Evolutionary conservation across 768 basidiomycete genomes (phyloP).

Genomic region (Podaxis mareebaensis): DNA sequence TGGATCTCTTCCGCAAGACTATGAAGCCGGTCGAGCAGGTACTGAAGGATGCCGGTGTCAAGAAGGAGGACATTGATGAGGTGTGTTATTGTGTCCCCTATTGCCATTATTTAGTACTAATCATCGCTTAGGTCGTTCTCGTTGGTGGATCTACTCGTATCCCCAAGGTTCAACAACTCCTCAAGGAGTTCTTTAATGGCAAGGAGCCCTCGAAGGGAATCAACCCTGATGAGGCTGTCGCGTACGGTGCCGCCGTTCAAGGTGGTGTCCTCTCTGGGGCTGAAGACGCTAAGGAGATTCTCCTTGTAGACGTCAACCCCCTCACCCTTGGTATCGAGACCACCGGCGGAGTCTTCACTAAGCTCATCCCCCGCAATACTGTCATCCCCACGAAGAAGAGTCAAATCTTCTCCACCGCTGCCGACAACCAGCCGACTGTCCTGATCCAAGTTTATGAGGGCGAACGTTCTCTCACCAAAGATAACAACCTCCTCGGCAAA

Average conservation of each 20-base stretch:
- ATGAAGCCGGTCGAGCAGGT: conserved; percentile 99
- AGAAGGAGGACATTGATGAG: conserved; percentile 97
- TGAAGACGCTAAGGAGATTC: conserved; percentile 84
- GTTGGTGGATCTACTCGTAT: conserved; percentile 99
- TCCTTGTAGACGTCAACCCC: conserved; percentile 96
- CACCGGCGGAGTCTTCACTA: conserved; percentile 97
- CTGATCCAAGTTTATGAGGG: conserved; percentile 98
- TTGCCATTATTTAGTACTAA: neutral
- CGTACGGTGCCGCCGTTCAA: conserved; percentile 98
- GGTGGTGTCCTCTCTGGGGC: conserved; percentile 97
- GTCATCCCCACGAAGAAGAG: conserved; percentile 97
- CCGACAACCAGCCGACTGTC: conserved; percentile 93
- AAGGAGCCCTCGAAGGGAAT: conserved; percentile 98
- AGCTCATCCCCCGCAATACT: conserved; percentile 96
- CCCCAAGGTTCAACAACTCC: conserved; percentile 97
- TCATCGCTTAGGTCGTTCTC: conserved; percentile 65
- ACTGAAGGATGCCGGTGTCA: conserved; percentile 94
- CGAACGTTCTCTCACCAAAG: conserved; percentile 96
- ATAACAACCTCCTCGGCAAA: conserved; percentile 97
- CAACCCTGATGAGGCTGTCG: conserved; percentile 99
- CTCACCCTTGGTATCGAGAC: conserved; percentile 99
- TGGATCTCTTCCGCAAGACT: conserved; percentile 99
- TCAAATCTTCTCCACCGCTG: conserved; percentile 88
- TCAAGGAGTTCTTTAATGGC: conserved; percentile 95
- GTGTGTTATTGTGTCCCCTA: conserved; percentile 34